Evolutionary conservation across 495 filamentous ascomycete genomes (phyloP).

Genomic region (Podospora tetraspora): DNA sequence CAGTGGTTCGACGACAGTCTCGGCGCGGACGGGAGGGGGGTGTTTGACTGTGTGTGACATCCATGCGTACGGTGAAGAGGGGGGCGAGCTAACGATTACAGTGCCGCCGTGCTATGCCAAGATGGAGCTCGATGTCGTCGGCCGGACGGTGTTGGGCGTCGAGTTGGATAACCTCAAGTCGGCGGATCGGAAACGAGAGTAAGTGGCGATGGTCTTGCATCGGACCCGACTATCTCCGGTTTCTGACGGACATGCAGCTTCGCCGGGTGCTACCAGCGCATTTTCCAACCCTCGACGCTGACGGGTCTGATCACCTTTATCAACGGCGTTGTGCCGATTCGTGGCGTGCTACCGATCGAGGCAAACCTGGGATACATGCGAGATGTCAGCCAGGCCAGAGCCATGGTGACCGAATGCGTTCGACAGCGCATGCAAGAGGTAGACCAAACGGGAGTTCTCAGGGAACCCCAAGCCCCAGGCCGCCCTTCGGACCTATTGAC

Average conservation of each 20-base stretch:
- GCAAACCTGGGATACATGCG: slow-evolving; percentile 23
- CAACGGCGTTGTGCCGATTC: slow-evolving; percentile 28
- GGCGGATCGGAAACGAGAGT: not conserved
- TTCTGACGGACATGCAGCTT: slow-evolving; percentile 15
- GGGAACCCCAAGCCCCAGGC: not conserved
- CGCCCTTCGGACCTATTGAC: slow-evolving; percentile 1
- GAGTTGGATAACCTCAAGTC: not conserved
- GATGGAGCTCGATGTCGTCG: not conserved
- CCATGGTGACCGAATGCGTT: slow-evolving; percentile 26
- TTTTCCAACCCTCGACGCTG: slow-evolving; percentile 28
- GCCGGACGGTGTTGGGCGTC: not conserved
- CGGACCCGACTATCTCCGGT: too few relatives aligned
- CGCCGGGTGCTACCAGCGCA: slow-evolving; percentile 18
- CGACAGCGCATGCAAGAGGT: slow-evolving; percentile 18
- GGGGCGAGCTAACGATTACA: not conserved
- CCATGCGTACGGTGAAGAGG: too few relatives aligned
- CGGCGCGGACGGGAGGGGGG: not conserved
- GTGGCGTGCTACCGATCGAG: slow-evolving; percentile 23
- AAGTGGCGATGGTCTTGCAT: not conserved
- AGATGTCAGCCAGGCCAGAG: slow-evolving; percentile 19
- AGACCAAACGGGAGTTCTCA: slow-evolving; percentile 8
- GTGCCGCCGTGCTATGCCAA: not conserved
- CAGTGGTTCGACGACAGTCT: not conserved
- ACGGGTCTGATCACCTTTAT: slow-evolving; percentile 30
- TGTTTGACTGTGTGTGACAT: not conserved